Conservation (phyloP, 1,284 basidiomycete genomes). For the Pseudomicrostroma phylloplanum region DNA sequence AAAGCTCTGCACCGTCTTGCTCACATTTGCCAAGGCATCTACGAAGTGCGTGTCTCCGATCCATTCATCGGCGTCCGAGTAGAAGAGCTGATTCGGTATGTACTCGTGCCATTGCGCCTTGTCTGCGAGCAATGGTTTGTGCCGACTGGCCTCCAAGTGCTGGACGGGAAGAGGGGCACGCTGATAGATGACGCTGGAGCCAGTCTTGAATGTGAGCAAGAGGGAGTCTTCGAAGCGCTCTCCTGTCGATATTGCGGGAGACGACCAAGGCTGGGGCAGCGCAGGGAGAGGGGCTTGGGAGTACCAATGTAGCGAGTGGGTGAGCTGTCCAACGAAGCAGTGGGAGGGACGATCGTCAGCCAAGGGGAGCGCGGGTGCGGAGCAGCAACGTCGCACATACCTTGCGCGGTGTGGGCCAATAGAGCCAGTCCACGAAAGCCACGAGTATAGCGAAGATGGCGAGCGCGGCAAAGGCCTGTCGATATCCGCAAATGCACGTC, state of each 20-base stretch:
- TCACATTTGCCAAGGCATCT: background rate
- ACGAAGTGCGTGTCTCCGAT: constrained; percentile 1
- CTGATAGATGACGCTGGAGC: background rate
- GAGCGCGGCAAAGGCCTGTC: too few relatives aligned
- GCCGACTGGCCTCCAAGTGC: background rate
- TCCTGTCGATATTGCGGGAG: background rate
- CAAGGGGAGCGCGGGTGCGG: too few relatives aligned
- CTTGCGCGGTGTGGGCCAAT: too few relatives aligned
- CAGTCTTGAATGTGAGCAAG: background rate
- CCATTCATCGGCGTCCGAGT: background rate
- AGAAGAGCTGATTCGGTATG: constrained; percentile 6
- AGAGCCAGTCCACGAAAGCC: too few relatives aligned
- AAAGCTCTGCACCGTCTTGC: background rate
- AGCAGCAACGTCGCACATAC: too few relatives aligned
- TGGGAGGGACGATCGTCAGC: too few relatives aligned
- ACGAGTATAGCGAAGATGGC: too few relatives aligned
- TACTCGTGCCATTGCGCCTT: constrained; percentile 1
- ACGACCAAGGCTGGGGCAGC: background rate
- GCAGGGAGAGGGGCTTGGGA: too few relatives aligned
- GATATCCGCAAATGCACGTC: too few relatives aligned
- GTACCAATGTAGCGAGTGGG: too few relatives aligned
- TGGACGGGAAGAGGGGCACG: background rate
- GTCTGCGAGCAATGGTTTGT: background rate
- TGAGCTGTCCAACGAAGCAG: too few relatives aligned
- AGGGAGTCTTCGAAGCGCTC: constrained; percentile 5